These are phyloP conservation scores for Ettlia oleoabundans DNA, from an alignment of 139 green algal species.

Conservation along the genomic window DNA sequence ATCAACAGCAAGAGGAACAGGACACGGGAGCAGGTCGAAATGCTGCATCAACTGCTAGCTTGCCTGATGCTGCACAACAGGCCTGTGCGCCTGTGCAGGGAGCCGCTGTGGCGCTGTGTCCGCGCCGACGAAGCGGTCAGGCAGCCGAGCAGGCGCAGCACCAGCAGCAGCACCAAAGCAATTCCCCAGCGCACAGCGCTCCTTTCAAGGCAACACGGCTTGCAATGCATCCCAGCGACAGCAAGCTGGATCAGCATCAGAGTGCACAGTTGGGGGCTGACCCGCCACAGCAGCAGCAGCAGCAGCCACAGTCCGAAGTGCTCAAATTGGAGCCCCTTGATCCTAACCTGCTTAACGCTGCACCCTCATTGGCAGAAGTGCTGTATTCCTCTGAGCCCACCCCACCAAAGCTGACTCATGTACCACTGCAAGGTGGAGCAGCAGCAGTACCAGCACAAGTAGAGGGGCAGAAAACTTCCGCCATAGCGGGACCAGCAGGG, in stretches of 20 bases:
- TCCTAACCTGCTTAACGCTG: not conserved
- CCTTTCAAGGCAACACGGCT: too few species aligned
- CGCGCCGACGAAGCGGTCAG: too few species aligned
- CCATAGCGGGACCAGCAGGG: too few species aligned
- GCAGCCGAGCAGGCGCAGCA: not conserved
- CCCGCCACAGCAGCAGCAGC: constrained; percentile 1
- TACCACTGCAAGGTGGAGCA: too few species aligned
- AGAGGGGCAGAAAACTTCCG: too few species aligned
- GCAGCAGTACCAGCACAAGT: not conserved
- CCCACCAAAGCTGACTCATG: not conserved
- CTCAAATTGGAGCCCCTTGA: not conserved
- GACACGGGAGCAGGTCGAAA: too few species aligned
- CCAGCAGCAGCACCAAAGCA: not conserved
- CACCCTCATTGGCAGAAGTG: constrained; percentile 26
- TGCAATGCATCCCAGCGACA: not conserved
- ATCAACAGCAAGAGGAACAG: not conserved
- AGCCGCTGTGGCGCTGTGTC: too few species aligned
- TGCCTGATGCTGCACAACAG: too few species aligned
- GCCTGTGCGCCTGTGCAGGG: too few species aligned
- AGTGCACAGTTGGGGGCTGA: not conserved
- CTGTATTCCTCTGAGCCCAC: not conserved
- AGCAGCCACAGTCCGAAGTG: constrained; percentile 2
- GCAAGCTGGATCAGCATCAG: not conserved
- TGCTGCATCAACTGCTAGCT: too few species aligned
- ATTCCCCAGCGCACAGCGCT: not conserved